Percentiles rank a stretch among this genome's conserved stretches.
These are phyloP conservation scores for Aspergillus persii DNA, from an alignment of 2,329 filamentous ascomycete species.

Conservation along the genomic window DNA sequence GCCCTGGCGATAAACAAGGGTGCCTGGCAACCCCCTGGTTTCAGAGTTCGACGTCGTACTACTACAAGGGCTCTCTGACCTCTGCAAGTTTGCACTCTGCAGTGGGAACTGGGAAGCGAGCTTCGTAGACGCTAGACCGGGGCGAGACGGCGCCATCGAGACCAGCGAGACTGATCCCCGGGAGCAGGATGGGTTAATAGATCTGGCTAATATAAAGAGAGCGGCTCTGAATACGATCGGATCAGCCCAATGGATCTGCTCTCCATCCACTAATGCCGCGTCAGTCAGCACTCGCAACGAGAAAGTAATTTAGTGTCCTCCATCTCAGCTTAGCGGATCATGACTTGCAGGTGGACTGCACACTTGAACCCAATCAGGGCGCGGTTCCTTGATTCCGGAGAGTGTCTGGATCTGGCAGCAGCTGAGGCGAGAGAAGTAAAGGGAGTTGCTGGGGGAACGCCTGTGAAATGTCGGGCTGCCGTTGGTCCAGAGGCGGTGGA, in stretches of 20 bases:
- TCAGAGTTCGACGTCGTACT: not conserved
- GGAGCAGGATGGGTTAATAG: not conserved
- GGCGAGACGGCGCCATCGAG: not conserved
- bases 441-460: constrained; percentile 24
- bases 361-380: not conserved
- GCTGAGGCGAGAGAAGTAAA: constrained; percentile 13
- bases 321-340: not conserved
- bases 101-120: too few species aligned
- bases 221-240: not conserved
- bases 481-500: not conserved
- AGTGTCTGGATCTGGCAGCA: not conserved
- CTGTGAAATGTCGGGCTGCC: not conserved
- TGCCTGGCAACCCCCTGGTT: not conserved
- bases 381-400: not conserved
- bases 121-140: not conserved
- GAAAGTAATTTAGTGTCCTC: too few species aligned
- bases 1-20: not conserved
- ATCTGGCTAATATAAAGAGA: not conserved
- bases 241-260: not conserved
- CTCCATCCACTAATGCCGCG: not conserved
- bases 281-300: not conserved
- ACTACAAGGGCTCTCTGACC: not conserved
- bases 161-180: not conserved
- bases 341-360: constrained; percentile 4
- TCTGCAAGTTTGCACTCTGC: too few species aligned